Conservation (phyloP, 257 asterid species). For the Solanum habrochaites region DNA sequence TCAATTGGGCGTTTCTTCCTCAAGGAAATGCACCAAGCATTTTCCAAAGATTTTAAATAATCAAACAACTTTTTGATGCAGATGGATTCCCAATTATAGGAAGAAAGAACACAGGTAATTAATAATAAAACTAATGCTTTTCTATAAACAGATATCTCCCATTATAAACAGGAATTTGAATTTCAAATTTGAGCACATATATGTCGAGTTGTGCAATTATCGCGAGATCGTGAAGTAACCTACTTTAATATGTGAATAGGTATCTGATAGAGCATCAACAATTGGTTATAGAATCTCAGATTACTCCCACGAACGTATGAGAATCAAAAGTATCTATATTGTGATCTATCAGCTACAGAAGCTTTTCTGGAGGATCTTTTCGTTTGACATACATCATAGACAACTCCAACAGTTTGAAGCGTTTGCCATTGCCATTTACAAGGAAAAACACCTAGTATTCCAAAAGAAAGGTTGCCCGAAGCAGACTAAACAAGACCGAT, state of each 20-base stretch:
- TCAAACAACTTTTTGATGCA: neutral
- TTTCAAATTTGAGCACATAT: neutral
- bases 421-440: neutral
- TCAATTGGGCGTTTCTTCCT: too few relatives aligned
- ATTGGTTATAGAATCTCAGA: neutral
- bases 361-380: neutral
- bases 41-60: neutral
- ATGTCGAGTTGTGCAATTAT: neutral
- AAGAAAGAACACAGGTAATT: neutral
- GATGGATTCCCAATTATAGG: neutral
- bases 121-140: neutral
- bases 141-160: neutral
- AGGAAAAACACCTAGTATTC: neutral
- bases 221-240: too few relatives aligned
- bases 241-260: too few relatives aligned
- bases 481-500: neutral
- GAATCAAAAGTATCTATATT: neutral
- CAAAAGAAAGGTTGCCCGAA: neutral
- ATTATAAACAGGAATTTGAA: neutral
- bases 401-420: neutral
- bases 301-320: neutral
- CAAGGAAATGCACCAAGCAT: neutral
- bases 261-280: neutral
- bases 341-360: neutral
- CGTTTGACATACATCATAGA: neutral